phyloP scores from a whole-genome alignment of 2,329 filamentous ascomycete species.

The Apiospora malaysiana region DNA sequence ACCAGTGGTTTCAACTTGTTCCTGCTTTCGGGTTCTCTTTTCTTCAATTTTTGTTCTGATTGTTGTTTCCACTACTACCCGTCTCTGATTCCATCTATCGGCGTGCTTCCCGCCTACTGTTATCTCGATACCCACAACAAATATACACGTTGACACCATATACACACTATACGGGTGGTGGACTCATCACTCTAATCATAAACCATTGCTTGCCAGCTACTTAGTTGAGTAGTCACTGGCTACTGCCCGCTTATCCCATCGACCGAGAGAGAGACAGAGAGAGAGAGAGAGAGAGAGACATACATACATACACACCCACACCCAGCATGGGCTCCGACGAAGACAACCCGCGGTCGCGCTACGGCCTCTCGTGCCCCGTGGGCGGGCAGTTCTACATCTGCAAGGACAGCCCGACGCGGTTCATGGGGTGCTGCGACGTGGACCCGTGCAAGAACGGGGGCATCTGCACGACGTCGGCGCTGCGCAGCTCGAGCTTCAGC shows the following conservation, averaged over 20 bases:
- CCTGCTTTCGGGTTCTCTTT: neutral
- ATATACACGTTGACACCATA: neutral
- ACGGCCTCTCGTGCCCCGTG: conserved; percentile 29
- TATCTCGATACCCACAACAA: neutral
- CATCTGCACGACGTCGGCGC: conserved; percentile 23
- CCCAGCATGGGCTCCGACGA: neutral
- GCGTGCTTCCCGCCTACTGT: neutral
- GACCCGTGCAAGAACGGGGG: conserved; percentile 29
- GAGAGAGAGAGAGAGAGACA: too few species aligned
- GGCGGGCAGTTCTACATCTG: conserved; percentile 33
- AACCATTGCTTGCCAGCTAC: neutral
- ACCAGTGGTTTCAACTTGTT: neutral
- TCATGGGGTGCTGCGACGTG: conserved; percentile 33
- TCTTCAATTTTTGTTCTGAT: neutral
- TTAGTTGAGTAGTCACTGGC: neutral
- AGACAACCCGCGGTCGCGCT: neutral
- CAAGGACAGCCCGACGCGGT: conserved; percentile 26
- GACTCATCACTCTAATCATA: neutral
- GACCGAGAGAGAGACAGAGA: too few species aligned
- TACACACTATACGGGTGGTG: neutral
- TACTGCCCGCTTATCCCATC: neutral
- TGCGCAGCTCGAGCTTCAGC: conserved; percentile 29
- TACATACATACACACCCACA: too few species aligned
- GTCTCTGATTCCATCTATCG: neutral
- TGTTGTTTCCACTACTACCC: neutral